Evolutionary conservation across 169 alveolate species (phyloP), one percentile per base, ranked within the genome.

Genomic region (Cryptosporidium felis): DNA sequence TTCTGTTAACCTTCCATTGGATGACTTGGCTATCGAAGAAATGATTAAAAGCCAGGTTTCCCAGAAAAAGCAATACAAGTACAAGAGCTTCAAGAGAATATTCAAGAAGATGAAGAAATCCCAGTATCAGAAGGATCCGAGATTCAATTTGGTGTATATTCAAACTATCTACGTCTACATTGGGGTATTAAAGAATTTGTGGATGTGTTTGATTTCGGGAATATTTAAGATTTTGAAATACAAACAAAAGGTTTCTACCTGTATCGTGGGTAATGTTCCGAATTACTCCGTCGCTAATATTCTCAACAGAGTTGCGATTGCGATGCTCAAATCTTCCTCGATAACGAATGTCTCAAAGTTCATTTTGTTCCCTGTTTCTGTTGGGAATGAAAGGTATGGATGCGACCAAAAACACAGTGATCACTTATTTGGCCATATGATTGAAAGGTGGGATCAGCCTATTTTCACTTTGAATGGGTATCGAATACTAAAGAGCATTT

Each of bases 401-500:
- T 74, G 85, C n/a, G 44, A 32, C 0, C 67, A 74, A 36, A 21
- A 56, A 30, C 18, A 49, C 23, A 53, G 46, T 53, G 85, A 74
- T 36, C 85, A 74, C 12, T 42, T 74, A 34, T 56, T 53, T 26
- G 85, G 85, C 8, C 85, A 74, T 21, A 53, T 74, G 67, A 58
- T 74, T 41, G 85, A 74, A 18, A 74, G 85, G 42, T 74, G 85
- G 85, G 85, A 74, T 34, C 85, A 74, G 28, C 85, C 85, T 23
- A 74, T 74, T 16, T 74, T 74, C 40, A 56, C 85, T 41, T 38
- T 74, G 45, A 49, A 74, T 36, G 85, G 85, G 16, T 74, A 74
- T 53, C 44, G 74, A 14, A 74, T 74, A 49, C 38, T 74, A 12
- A 74, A 56, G 61, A 56, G 85, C 21, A 74, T 74, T 5, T 74